Percentiles rank a stretch among this genome's conserved stretches.
phyloP scores from a whole-genome alignment of 2,329 filamentous ascomycete species.

The Sporothrix humicola region DNA sequence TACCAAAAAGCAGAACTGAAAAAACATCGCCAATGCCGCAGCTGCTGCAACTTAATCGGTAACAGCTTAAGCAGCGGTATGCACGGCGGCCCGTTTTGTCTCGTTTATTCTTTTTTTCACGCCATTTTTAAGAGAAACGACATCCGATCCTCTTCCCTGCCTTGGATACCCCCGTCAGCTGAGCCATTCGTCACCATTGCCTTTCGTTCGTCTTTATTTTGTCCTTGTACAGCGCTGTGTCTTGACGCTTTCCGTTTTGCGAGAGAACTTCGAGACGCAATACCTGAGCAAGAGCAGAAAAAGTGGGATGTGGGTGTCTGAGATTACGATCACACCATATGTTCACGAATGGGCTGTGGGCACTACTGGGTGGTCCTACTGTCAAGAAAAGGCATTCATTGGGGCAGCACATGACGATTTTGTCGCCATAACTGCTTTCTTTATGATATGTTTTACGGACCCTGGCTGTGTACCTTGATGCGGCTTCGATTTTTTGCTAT shows the following conservation, averaged over 20 bases:
- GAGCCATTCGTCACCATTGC: slow-evolving; percentile 21
- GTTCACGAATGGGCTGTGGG: slow-evolving; percentile 11
- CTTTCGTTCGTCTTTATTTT: slow-evolving; percentile 28
- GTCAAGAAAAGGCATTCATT: slow-evolving; percentile 9
- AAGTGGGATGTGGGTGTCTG: slow-evolving; percentile 24
- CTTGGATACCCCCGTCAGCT: slow-evolving; percentile 26
- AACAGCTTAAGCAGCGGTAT: slow-evolving; percentile 25
- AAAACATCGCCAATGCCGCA: not conserved
- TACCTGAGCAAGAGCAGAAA: not conserved
- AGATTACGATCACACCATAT: slow-evolving; percentile 27
- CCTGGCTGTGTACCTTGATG: not conserved
- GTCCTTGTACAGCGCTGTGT: not conserved
- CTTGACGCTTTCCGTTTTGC: not conserved
- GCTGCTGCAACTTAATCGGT: slow-evolving; percentile 27
- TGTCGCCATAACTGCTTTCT: not conserved
- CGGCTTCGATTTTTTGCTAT: not conserved
- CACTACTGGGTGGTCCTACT: slow-evolving; percentile 7
- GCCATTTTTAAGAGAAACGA: slow-evolving; percentile 24
- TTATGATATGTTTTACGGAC: not conserved
- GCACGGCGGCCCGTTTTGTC: slow-evolving; percentile 9
- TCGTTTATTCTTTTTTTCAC: slow-evolving; percentile 27
- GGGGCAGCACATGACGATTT: slow-evolving; percentile 10
- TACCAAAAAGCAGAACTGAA: slow-evolving; percentile 26
- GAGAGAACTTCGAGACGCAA: not conserved
- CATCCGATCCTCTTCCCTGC: not conserved